Base-by-base conservation (phyloP, 805 yeast species). In the Saturnispora diversa region DNA sequence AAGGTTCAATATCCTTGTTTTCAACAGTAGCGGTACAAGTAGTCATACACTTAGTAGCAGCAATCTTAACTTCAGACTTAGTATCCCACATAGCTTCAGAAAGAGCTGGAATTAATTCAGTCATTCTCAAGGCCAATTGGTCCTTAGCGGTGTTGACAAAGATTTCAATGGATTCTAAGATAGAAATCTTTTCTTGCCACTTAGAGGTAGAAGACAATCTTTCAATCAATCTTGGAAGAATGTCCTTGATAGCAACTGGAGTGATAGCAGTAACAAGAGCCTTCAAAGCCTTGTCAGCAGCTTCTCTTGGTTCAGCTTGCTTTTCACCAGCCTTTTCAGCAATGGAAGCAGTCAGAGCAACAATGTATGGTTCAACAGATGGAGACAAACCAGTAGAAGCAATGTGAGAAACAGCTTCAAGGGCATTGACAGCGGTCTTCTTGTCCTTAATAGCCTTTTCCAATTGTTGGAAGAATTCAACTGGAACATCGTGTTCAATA, bases 61-160 rank as follows among this genome's bases (percentile, higher is more conserved):
- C 95, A 56, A 74, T 77, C 82, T 92, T 92, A 65, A 92, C 98
- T 64, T 92, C 97, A 70, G 77, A 75, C 81, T 92, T 92, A 71
- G 99, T 92, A 72, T 92, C 98, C 99, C 99, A 92, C 97, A 92
- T 92, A 60, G 97, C 86, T 76, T 92, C 99, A 58, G 98, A 92
- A 60, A 92, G 74, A 54, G 82, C 92, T 69, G 99, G 98, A 61
- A 92, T 90, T 67, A 92, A 80, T 77, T 92, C 97, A 62, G 97
- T 95, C 97, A 92, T 92, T 79, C 98, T 87, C 62, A 92, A 77
- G 57, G 98, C 95, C 56, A 92, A 74, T 77, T 88, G 99, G 58
- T 70, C 83, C 70, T 88, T 90, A 58, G 98, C 96, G 55, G 86
- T 75, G 64, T 85, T 94, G 58, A 92, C 98, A 62, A 90, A 74